phyloP scores from a whole-genome alignment of 2,329 filamentous ascomycete species.

The Teratosphaeria destructans region DNA sequence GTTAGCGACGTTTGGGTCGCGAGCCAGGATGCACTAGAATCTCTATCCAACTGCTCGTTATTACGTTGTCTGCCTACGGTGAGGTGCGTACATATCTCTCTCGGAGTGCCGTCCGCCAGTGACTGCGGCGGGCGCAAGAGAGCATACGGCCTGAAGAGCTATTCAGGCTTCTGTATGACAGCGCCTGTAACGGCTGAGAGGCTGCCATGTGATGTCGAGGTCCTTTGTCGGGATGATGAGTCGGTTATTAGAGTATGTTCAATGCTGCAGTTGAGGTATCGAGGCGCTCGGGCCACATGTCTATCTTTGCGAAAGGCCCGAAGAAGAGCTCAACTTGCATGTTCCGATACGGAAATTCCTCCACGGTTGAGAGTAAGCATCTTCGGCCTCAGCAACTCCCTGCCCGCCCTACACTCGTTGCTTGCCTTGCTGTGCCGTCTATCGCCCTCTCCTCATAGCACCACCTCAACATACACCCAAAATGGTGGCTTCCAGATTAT shows the following conservation, averaged over 20 bases:
- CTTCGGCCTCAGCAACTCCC: background rate
- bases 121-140: no score
- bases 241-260: background rate
- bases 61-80: no score
- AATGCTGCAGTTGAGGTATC: background rate
- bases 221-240: background rate
- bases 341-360: background rate
- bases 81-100: no score
- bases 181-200: no score
- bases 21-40: no score
- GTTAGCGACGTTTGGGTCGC: background rate
- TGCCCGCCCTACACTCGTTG: background rate
- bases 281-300: background rate
- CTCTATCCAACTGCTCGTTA: no score
- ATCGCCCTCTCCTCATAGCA: background rate
- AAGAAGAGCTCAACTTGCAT: background rate
- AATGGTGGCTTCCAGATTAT: slow-evolving; percentile 52
- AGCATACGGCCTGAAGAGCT: no score
- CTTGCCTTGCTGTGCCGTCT: background rate
- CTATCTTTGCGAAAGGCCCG: background rate
- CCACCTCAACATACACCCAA: slow-evolving; percentile 1
- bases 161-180: no score
- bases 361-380: background rate
- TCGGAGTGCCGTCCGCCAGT: no score
- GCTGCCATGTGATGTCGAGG: background rate